phyloP scores from a whole-genome alignment of 2,329 filamentous ascomycete genomes.

The Phialophora tarda region DNA sequence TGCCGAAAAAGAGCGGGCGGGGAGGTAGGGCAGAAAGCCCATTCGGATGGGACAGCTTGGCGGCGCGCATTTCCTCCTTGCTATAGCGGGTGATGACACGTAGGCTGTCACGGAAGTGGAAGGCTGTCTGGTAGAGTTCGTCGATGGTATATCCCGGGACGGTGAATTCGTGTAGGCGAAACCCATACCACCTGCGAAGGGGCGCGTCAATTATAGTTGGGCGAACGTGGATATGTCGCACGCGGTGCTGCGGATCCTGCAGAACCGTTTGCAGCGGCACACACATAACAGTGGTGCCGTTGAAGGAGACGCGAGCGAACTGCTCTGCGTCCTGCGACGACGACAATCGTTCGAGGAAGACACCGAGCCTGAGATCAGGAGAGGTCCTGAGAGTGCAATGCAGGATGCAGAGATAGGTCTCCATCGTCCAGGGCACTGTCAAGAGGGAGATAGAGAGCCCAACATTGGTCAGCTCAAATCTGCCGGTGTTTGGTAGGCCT shows the following conservation, averaged over 20 bases:
- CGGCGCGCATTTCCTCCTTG: conserved; percentile 19
- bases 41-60: conserved; percentile 13
- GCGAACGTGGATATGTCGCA: conserved; percentile 23
- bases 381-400: conserved; percentile 24
- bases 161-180: conserved; percentile 23
- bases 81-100: conserved; percentile 17
- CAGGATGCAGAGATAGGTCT: conserved; percentile 35
- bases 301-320: conserved; percentile 38
- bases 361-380: conserved; percentile 22
- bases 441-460: conserved; percentile 32
- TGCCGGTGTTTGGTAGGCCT: conserved; percentile 18
- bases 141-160: conserved; percentile 19
- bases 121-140: conserved; percentile 16
- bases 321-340: conserved; percentile 52
- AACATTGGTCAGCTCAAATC: conserved; percentile 32
- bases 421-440: conserved; percentile 28
- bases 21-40: conserved; percentile 20
- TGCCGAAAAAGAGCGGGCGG: conserved; percentile 21
- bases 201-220: conserved; percentile 27
- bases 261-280: conserved; percentile 17
- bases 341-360: conserved; percentile 38
- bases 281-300: conserved; percentile 25
- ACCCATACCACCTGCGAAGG: conserved; percentile 25
- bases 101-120: conserved; percentile 19
- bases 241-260: conserved; percentile 18